A percentile compares a stretch with the other conserved stretches of the same genome.
These are phyloP conservation scores for Oropetium thomaeum DNA, from an alignment of 176 grass and related monocot genomes.

Conservation along the genomic window DNA sequence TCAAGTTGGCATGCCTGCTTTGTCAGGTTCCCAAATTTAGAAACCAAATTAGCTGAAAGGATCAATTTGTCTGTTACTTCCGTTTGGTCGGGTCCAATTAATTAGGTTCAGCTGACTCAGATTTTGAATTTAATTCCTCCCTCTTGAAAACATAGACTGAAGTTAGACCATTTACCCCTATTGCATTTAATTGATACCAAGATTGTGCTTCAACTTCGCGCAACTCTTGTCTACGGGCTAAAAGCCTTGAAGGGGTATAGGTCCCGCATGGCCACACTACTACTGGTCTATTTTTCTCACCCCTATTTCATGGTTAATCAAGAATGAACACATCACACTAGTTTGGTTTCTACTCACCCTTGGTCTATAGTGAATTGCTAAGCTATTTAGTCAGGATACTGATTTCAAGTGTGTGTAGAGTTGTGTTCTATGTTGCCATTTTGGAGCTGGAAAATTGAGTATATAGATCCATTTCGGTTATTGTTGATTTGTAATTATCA, in stretches of 20 bases:
- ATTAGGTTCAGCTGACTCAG: background rate
- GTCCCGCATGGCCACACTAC: background rate
- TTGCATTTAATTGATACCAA: no score
- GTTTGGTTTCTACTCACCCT: background rate
- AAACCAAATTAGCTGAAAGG: background rate
- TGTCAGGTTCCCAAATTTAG: background rate
- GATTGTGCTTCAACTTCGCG: background rate
- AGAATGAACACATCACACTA: background rate
- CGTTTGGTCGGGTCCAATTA: background rate
- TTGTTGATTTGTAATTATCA: constrained; percentile 19
- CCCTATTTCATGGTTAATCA: background rate
- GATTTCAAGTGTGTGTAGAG: background rate
- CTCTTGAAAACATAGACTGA: background rate
- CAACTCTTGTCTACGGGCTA: background rate
- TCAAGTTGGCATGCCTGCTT: background rate
- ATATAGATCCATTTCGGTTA: constrained; percentile 7
- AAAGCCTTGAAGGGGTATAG: background rate
- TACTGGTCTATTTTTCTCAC: background rate
- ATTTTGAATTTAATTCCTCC: background rate
- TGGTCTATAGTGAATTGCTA: background rate
- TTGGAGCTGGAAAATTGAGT: constrained; percentile 5
- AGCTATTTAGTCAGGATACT: constrained; percentile 7
- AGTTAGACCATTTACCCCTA: background rate
- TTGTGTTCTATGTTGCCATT: background rate
- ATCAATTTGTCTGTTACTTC: background rate